A percentile compares a stretch with the other conserved stretches of the same genome.
Evolutionary conservation across 1,139 yeast species (phyloP).

Genomic region (Sporopachydermia cereana): DNA sequence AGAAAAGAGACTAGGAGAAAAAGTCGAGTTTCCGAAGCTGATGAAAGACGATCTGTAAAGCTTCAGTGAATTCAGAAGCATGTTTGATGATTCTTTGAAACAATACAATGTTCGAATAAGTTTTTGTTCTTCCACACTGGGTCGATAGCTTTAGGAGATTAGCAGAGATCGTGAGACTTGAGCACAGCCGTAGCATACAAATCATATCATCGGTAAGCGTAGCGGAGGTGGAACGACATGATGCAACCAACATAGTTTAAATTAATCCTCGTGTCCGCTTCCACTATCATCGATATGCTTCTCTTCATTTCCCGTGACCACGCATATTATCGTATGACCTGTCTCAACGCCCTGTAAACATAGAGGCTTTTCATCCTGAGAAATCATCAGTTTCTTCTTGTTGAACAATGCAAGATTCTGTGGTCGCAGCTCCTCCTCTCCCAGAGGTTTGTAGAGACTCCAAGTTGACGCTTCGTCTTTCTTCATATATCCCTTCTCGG

Average conservation of each 20-base stretch:
- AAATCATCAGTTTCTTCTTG: constrained; percentile 20
- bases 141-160: constrained; percentile 1
- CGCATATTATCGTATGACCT: constrained; percentile 37
- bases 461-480: constrained; percentile 11
- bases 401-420: constrained; percentile 26
- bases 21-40: constrained; percentile 16
- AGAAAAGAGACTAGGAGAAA: constrained; percentile 17
- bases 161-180: no score
- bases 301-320: background rate
- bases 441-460: constrained; percentile 8
- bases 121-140: background rate
- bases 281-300: no score
- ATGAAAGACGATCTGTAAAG: constrained; percentile 5
- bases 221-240: no score
- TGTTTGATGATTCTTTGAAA: constrained; percentile 7
- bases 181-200: no score
- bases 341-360: constrained; percentile 56
- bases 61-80: background rate
- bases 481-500: constrained; percentile 8
- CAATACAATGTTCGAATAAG: background rate
- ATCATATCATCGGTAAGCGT: no score
- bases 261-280: no score
- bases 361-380: constrained; percentile 37
- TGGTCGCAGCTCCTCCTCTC: constrained; percentile 16
- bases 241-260: no score